Evolutionary conservation across 2,329 filamentous ascomycete genomes (phyloP), one percentile per base, ranked within the genome.

Genomic region (Fusarium mexicanum): DNA sequence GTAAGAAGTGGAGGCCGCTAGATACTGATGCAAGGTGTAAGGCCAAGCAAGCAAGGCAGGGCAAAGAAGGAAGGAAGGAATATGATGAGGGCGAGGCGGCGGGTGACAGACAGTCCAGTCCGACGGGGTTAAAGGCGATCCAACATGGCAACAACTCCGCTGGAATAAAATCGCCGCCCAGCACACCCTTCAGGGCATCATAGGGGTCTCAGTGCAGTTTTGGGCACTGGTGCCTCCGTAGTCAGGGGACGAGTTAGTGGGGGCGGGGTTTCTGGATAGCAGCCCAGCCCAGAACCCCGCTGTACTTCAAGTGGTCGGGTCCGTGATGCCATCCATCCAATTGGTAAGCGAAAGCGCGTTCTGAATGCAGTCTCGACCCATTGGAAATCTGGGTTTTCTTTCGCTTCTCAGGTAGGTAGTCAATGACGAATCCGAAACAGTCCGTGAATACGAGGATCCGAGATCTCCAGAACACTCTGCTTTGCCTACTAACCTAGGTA

Each of bases 1-100:
- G 63, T 67, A 51, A 55, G 68, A 60, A 73, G 72, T 72, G 66
- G 67, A 71, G 69, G 74, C 57, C 61, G 67, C 59, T 70, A 64
- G 66, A 67, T 55, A 64, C 41, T 35, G 41, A 48, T 46, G 41
- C 29, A 46, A 67, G 46, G 62, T 66, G 51, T 46, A 46, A 55
- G 41, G 44, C 44, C 57, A 64, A 62, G 61, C n/a, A 44, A 44
- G 62, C 47, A 65, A 59, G 61, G 50, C n/a, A 65, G 43, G 61
- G 37, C n/a, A 38, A 29, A 37, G 35, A 41, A 50, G 33, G 55
- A 37, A 33, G 62, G 51, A 67, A 61, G 67, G 67, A 37, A 61
- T 33, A 50, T 40, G 51, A 33, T 26, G 64, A 69, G 64, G 63
- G n/a, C 33, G 29, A 67, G 40, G 46, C n/a, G 61, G 31, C n/a